A percentile compares a stretch with the other conserved stretches of the same genome.
These are phyloP conservation scores for Noccaea caerulescens DNA, from an alignment of 345 rosid genomes.

Conservation along the genomic window DNA sequence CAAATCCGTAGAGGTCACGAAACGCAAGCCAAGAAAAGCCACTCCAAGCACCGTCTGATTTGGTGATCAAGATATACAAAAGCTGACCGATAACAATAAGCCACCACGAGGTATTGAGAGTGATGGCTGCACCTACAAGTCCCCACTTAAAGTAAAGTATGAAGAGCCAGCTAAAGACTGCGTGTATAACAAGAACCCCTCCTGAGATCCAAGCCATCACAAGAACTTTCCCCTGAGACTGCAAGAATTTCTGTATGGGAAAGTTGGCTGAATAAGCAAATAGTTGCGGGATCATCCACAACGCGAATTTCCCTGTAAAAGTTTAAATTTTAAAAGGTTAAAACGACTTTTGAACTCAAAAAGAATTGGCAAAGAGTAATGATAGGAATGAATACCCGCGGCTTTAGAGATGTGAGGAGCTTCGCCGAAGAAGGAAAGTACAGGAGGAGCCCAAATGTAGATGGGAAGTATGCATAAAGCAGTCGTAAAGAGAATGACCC, in stretches of 20 bases:
- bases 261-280: constrained; percentile 88
- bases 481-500: constrained; percentile 77
- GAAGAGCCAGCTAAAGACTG: constrained; percentile 74
- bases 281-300: constrained; percentile 89
- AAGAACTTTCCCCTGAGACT: constrained; percentile 80
- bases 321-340: neutral
- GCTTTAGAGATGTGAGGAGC: constrained; percentile 78
- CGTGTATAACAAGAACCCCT: constrained; percentile 61
- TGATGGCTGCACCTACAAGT: constrained; percentile 81
- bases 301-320: constrained; percentile 73
- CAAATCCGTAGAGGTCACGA: constrained; percentile 69
- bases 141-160: constrained; percentile 82
- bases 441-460: constrained; percentile 89
- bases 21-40: constrained; percentile 93
- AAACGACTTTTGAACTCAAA: neutral
- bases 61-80: constrained; percentile 77
- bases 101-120: constrained; percentile 90
- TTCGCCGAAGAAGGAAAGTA: constrained; percentile 69
- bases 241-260: constrained; percentile 88
- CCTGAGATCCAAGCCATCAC: constrained; percentile 86
- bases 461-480: constrained; percentile 66
- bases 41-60: constrained; percentile 91
- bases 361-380: neutral
- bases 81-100: constrained; percentile 67
- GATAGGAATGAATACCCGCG: constrained; percentile 54